Conservation (phyloP, 768 basidiomycete genomes). For the Trametes maxima region DNA sequence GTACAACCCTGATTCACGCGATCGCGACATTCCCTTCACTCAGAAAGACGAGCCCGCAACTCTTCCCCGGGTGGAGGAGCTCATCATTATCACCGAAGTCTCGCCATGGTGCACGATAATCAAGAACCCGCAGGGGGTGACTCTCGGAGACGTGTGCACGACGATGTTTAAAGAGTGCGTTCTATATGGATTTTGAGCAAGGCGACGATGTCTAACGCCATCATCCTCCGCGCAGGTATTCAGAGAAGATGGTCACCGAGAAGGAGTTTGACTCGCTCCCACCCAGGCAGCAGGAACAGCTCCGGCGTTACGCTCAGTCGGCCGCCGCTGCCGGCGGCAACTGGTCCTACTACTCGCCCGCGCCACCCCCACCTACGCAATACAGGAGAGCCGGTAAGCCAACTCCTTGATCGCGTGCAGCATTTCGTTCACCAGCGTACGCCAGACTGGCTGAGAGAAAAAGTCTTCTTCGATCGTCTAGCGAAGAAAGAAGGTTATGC, state of each 20-base stretch:
- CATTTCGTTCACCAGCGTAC: neutral
- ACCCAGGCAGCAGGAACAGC: conserved; percentile 67
- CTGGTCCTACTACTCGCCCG: conserved; percentile 50
- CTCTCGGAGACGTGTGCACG: conserved; percentile 72
- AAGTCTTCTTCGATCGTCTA: conserved; percentile 69
- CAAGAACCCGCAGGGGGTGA: conserved; percentile 72
- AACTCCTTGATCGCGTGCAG: neutral
- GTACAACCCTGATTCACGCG: conserved; percentile 59
- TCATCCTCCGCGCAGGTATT: conserved; percentile 51
- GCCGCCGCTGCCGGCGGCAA: conserved; percentile 31
- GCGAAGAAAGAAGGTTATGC: conserved; percentile 62
- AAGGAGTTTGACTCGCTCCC: conserved; percentile 63
- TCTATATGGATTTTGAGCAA: too few relatives aligned
- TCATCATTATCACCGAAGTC: conserved; percentile 43
- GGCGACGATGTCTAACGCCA: neutral
- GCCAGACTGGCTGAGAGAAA: conserved; percentile 78
- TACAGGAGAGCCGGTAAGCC: conserved; percentile 66
- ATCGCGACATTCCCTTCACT: conserved; percentile 57
- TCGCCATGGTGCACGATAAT: conserved; percentile 83
- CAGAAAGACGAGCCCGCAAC: conserved; percentile 43
- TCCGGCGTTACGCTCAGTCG: conserved; percentile 59
- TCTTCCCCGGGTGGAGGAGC: conserved; percentile 39
- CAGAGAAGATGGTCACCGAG: conserved; percentile 67
- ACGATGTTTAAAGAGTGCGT: conserved; percentile 78
- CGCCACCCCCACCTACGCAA: conserved; percentile 47